These are phyloP conservation scores for Fusarium mundagurra DNA, from an alignment of 2,329 filamentous ascomycete genomes.

Conservation along the genomic window DNA sequence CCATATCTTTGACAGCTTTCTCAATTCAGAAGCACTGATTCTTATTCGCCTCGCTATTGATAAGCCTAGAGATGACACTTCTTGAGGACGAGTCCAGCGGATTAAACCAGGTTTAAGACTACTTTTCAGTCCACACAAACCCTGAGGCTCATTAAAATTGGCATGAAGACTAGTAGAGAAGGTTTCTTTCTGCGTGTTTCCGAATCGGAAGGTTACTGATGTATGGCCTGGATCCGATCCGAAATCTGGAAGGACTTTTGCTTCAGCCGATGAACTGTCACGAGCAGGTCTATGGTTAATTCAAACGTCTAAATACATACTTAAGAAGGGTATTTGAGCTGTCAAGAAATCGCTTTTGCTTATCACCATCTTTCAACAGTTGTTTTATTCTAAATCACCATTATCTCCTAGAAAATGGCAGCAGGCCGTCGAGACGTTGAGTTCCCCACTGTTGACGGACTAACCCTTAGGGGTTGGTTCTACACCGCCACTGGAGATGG, in stretches of 20 bases:
- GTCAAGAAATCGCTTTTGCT: accelerated
- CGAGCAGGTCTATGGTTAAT: accelerated
- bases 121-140: not conserved
- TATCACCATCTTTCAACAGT: accelerated
- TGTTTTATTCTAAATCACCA: no score
- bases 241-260: not conserved
- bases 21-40: accelerated
- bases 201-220: accelerated
- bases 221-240: not conserved
- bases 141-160: accelerated
- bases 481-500: not conserved
- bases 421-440: not conserved
- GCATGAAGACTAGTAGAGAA: not conserved
- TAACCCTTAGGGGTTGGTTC: not conserved
- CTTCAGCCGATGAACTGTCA: not conserved
- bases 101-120: no score
- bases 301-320: accelerated
- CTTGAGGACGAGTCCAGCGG: not conserved
- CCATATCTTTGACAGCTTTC: accelerated
- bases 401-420: not conserved
- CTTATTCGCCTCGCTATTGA: accelerated
- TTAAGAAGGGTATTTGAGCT: no score
- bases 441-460: not conserved
- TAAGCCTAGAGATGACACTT: not conserved
- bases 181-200: accelerated